Conservation (phyloP, 345 rosid genomes). For the Alliaria petiolata region DNA sequence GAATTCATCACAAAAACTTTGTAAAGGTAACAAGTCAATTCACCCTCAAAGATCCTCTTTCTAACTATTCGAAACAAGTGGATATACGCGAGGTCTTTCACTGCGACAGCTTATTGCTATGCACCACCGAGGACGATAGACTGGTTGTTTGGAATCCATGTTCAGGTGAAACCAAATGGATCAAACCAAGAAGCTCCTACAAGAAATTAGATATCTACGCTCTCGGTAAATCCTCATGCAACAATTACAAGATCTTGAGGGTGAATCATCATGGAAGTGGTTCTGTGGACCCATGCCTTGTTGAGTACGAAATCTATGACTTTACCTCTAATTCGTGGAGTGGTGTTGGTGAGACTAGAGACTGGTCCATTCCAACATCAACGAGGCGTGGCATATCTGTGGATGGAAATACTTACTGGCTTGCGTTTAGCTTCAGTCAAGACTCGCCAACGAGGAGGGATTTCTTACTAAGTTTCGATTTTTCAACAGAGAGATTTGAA, state of each 20-base stretch:
- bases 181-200: background rate
- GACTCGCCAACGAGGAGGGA: too few relatives aligned
- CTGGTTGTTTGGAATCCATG: background rate
- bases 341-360: too few relatives aligned
- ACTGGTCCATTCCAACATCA: too few relatives aligned
- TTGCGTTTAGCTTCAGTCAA: too few relatives aligned
- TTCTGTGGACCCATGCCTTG: background rate
- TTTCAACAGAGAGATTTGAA: too few relatives aligned
- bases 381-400: background rate
- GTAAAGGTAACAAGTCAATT: background rate
- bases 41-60: background rate
- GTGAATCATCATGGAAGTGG: background rate
- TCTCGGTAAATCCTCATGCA: background rate
- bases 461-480: too few relatives aligned
- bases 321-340: background rate
- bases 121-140: background rate
- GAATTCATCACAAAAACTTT: background rate
- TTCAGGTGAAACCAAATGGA: background rate
- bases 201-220: too few relatives aligned
- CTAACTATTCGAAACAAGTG: background rate
- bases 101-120: background rate
- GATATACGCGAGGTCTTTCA: background rate
- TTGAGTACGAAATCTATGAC: background rate
- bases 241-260: background rate
- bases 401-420: background rate